Conservation (phyloP, 2,329 filamentous ascomycete genomes). For the Colletotrichum magnum region DNA sequence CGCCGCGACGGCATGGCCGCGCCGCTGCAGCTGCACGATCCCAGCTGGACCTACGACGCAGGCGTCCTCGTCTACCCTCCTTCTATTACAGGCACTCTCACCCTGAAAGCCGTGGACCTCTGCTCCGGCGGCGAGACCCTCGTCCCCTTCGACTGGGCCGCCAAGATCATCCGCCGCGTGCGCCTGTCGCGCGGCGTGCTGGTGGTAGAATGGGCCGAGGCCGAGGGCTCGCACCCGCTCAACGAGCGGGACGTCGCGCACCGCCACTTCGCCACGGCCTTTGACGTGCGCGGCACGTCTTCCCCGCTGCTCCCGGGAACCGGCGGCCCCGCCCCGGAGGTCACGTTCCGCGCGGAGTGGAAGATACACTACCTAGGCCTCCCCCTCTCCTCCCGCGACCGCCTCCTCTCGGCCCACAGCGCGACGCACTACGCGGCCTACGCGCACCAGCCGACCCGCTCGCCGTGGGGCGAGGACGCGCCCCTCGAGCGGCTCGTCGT, state of each 20-base stretch:
- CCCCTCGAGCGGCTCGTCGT: constrained; percentile 71
- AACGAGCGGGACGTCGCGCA: constrained; percentile 66
- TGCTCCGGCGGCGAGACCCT: constrained; percentile 56
- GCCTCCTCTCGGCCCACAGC: constrained; percentile 75
- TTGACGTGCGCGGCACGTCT: constrained; percentile 57
- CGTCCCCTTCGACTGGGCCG: constrained; percentile 65
- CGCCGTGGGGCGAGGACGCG: constrained; percentile 68
- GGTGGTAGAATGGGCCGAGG: constrained; percentile 75
- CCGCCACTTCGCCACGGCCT: constrained; percentile 73
- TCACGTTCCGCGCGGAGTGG: constrained; percentile 71
- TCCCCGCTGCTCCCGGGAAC: constrained; percentile 9
- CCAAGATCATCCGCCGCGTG: constrained; percentile 67
- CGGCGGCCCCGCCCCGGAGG: constrained; percentile 20
- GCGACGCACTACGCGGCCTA: constrained; percentile 73
- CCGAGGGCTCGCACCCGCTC: constrained; percentile 63
- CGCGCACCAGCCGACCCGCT: constrained; percentile 71
- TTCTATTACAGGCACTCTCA: constrained; percentile 19
- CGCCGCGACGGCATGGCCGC: constrained; percentile 55
- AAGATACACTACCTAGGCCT: constrained; percentile 71
- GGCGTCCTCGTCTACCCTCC: constrained; percentile 69
- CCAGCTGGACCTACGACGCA: constrained; percentile 69
- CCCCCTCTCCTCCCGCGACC: constrained; percentile 67
- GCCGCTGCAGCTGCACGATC: constrained; percentile 61
- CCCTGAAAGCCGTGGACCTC: constrained; percentile 66
- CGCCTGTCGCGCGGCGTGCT: constrained; percentile 68